These are phyloP conservation scores for Closterium sp. DNA, from an alignment of 139 green algal genomes.

Conservation along the genomic window DNA sequence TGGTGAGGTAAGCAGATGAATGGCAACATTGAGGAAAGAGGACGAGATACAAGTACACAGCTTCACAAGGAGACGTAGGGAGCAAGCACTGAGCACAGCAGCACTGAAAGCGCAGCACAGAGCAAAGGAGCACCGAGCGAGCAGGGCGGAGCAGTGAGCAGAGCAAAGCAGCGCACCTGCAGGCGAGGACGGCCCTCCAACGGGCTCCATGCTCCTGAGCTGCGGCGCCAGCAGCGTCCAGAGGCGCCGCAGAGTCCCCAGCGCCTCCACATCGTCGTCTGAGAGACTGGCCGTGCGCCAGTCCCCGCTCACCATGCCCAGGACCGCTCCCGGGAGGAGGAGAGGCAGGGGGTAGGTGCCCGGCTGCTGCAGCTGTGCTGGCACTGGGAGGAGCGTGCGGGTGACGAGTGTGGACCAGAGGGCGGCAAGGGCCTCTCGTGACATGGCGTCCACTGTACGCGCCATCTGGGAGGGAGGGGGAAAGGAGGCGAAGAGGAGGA, in stretches of 20 bases:
- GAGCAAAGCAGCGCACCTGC: neutral
- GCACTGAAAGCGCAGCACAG: too few species aligned
- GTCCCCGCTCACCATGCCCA: neutral
- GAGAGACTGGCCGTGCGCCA: conserved; percentile 22
- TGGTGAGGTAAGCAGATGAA: too few species aligned
- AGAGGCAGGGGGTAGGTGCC: conserved; percentile 12
- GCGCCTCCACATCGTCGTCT: conserved; percentile 36
- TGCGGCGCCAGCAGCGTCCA: conserved; percentile 40
- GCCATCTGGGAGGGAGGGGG: conserved; percentile 10
- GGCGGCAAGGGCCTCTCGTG: conserved; percentile 27
- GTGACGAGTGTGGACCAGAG: conserved; percentile 21
- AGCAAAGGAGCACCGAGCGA: too few species aligned
- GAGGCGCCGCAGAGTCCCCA: conserved; percentile 24
- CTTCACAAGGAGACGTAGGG: too few species aligned
- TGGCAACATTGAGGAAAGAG: too few species aligned
- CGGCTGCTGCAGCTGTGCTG: neutral
- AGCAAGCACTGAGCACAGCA: too few species aligned
- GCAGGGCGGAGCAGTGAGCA: too few species aligned
- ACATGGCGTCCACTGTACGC: conserved; percentile 42
- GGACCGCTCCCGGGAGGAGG: neutral
- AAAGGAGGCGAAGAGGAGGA: neutral
- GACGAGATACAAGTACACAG: too few species aligned
- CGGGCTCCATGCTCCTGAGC: neutral
- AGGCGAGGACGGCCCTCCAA: neutral
- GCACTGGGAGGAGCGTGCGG: conserved; percentile 11